Percentiles rank a stretch among this genome's conserved stretches.
Evolutionary conservation across 169 alveolate genomes (phyloP).

Genomic region (Eimeria mitis): DNA sequence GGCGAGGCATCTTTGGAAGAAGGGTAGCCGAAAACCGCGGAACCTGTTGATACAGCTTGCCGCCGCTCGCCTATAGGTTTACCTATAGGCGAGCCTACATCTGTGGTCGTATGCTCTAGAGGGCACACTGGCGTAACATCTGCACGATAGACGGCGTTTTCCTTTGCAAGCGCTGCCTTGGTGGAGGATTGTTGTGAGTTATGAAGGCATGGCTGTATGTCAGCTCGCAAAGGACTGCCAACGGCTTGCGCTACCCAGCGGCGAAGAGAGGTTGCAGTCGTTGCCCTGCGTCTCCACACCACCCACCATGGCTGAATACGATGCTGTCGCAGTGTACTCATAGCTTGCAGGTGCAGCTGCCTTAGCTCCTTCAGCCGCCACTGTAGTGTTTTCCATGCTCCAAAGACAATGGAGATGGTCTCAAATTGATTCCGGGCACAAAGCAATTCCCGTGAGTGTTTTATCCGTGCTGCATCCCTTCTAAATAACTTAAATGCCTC

Average conservation of each 20-base stretch:
- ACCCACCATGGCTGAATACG: slow-evolving; percentile 27
- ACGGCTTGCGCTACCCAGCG: slow-evolving; percentile 62
- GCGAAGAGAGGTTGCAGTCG: slow-evolving; percentile 45
- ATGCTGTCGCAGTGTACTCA: neutral
- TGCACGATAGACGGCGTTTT: neutral
- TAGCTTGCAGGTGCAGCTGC: neutral
- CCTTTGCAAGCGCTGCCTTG: neutral
- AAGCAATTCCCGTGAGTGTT: neutral
- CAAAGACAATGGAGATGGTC: neutral
- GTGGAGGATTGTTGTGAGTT: neutral
- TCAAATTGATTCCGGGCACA: neutral
- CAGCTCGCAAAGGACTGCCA: neutral
- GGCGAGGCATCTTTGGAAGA: neutral
- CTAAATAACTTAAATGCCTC: neutral
- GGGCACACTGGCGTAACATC: neutral
- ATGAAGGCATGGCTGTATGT: neutral
- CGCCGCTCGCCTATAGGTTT: neutral
- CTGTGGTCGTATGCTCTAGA: neutral
- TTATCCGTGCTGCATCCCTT: neutral
- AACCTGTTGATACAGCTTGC: neutral
- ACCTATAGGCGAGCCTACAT: neutral
- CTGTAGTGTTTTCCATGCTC: slow-evolving; percentile 24
- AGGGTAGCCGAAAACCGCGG: neutral
- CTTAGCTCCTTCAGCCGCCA: neutral
- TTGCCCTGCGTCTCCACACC: slow-evolving; percentile 61